Conservation (phyloP, 805 yeast genomes). For the Yarrowia hollandica region DNA sequence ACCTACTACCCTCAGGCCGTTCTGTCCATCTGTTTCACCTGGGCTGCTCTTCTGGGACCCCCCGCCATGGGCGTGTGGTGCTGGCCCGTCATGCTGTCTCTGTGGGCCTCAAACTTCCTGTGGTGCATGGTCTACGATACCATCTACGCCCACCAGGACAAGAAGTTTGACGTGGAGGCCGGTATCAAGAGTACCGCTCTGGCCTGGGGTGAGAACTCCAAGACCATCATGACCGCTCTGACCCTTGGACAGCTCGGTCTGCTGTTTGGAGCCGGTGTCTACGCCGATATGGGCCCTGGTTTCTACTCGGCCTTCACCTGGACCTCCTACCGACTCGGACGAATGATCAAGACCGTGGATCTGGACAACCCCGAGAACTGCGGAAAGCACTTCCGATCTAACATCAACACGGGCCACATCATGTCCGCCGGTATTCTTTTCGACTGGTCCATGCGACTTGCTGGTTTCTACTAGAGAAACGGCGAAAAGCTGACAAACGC, state of each 20-base stretch:
- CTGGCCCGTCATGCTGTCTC: conserved; percentile 71
- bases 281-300: conserved; percentile 85
- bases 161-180: conserved; percentile 78
- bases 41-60: conserved; percentile 93
- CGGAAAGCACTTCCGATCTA: conserved; percentile 75
- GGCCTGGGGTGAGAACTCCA: conserved; percentile 85
- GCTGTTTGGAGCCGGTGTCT: conserved; percentile 65
- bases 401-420: conserved; percentile 60
- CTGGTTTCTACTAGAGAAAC: conserved; percentile 33
- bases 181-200: conserved; percentile 95
- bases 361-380: conserved; percentile 78
- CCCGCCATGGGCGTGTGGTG: conserved; percentile 93
- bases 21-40: conserved; percentile 78
- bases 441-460: conserved; percentile 43
- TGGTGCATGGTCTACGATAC: conserved; percentile 98
- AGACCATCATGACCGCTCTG: conserved; percentile 63
- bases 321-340: conserved; percentile 67
- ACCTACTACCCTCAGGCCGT: conserved; percentile 93
- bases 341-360: conserved; percentile 71
- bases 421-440: conserved; percentile 42
- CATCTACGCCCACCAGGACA: conserved; percentile 97
- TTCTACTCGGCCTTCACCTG: conserved; percentile 63
- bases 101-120: conserved; percentile 71
- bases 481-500: too few species aligned
- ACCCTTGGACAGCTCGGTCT: conserved; percentile 67